A percentile compares a stretch with the other conserved stretches of the same genome.
Conservation (phyloP, 371 early-diverging fungal genomes). For the Chytridiales sp. region DNA sequence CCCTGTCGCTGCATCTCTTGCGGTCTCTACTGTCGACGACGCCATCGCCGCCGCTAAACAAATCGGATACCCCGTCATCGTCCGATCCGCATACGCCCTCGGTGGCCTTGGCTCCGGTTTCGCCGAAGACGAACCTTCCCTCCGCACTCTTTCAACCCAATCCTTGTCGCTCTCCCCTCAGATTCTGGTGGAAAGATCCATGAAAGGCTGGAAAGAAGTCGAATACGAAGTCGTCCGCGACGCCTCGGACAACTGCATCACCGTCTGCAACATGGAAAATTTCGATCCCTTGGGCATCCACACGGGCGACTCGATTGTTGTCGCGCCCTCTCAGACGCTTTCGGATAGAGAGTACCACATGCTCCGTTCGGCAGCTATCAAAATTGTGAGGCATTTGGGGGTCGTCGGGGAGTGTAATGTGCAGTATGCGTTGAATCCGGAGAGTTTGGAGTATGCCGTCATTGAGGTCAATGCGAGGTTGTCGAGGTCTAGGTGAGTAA, state of each 20-base stretch:
- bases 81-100: conserved; percentile 89
- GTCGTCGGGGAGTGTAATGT: conserved; percentile 98
- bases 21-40: conserved; percentile 76
- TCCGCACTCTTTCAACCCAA: conserved; percentile 71
- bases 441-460: conserved; percentile 80
- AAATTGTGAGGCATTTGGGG: conserved; percentile 89
- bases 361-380: conserved; percentile 92
- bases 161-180: conserved; percentile 82
- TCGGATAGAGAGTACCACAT: conserved; percentile 91
- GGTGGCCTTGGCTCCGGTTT: conserved; percentile 96
- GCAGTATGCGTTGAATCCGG: conserved; percentile 91
- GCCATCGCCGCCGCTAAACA: conserved; percentile 78
- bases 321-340: conserved; percentile 92
- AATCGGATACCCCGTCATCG: conserved; percentile 91
- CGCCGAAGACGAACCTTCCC: conserved; percentile 74
- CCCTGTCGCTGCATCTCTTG: conserved; percentile 81
- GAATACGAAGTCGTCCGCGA: conserved; percentile 98
- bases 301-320: conserved; percentile 96
- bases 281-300: conserved; percentile 93
- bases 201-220: conserved; percentile 98
- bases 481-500: conserved; percentile 62
- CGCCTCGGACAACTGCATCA: conserved; percentile 91
- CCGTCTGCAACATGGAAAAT: conserved; percentile 98
- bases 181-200: conserved; percentile 86
- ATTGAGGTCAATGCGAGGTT: conserved; percentile 97